Evolutionary conservation across 2,329 filamentous ascomycete genomes (phyloP), one percentile per base, ranked within the genome.

Genomic region (Pleoardoris graminearum): DNA sequence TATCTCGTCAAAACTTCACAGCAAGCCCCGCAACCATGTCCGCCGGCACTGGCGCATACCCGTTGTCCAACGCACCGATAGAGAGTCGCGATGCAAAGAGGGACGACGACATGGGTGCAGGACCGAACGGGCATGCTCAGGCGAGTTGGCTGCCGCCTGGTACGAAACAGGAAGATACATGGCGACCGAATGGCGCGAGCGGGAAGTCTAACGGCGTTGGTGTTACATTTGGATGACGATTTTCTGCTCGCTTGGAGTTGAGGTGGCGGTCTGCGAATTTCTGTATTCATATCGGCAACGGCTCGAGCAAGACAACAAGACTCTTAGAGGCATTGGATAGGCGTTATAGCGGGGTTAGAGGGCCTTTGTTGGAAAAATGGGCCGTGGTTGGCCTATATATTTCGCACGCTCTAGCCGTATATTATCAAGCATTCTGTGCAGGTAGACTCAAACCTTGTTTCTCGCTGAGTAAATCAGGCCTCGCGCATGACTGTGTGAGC

Each of bases 161-260:
- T 7, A 96, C 90, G 1, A 91, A 85, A 68, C 89, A 93, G 71
- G 89, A 96, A 70, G 88, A 91, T 46, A 96, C 90, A 2, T 96
- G 91, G 92, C 63, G 67, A 39, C 59, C 66, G 5, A 61, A 63
- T 45, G 62, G 62, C 1, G 62, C 62, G 32, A 64, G 62, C 45
- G 60, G 63, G 4, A 60, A 57, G 37, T 42, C 58, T 27, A 55
- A 55, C n/a, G 60, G 58, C 25, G 60, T 70, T 45, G 66, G 61
- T 32, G 65, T 70, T 53, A 61, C 57, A 38, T 67, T 57, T 27
- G 56, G 53, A 11, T 61, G 41, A 51, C 12, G 29, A 41, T 47
- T 47, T 47, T 39, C 10, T n/a, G 11, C n/a, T 37, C 21, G 10
- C 25, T 43, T 46, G 27, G 21, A 29, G 10, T 36, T 48, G 10